Conservation (phyloP, 2,329 filamentous ascomycete species). For the Lachnum nothofagi region DNA sequence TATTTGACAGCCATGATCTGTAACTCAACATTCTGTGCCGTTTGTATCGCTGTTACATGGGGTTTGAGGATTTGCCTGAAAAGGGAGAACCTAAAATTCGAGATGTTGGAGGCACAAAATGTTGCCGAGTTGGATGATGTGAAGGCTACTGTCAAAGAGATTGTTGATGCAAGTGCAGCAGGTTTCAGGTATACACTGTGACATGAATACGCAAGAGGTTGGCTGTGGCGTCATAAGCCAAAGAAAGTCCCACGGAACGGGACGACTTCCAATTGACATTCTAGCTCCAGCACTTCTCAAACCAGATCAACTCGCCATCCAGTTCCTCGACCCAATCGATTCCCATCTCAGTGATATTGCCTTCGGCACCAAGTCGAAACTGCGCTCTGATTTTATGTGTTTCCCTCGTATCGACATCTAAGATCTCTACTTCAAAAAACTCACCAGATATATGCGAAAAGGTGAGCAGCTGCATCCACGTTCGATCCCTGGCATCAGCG, state of each 20-base stretch:
- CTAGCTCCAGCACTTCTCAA: background rate
- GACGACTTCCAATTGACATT: background rate
- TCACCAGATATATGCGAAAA: slow-evolving; percentile 16
- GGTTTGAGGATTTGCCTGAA: slow-evolving; percentile 9
- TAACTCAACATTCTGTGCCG: slow-evolving; percentile 12
- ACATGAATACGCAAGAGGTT: background rate
- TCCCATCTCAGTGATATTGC: slow-evolving; percentile 6
- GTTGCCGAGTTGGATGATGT: background rate
- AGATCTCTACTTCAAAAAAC: slow-evolving; percentile 15
- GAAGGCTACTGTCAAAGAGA: slow-evolving; percentile 7
- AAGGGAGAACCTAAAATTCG: slow-evolving; percentile 14
- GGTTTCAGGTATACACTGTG: slow-evolving; percentile 15
- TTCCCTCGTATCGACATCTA: slow-evolving; percentile 1
- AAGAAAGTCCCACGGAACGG: too few relatives aligned
- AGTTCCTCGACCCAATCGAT: slow-evolving; percentile 7
- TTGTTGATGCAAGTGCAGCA: slow-evolving; percentile 5
- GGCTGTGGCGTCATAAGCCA: background rate
- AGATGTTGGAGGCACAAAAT: slow-evolving; percentile 5
- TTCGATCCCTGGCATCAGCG: slow-evolving; percentile 13
- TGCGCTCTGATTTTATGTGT: slow-evolving; percentile 6
- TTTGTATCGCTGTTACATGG: slow-evolving; percentile 10
- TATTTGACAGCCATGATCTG: slow-evolving; percentile 16
- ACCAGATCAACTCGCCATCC: slow-evolving; percentile 11
- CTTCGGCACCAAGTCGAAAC: slow-evolving; percentile 13
- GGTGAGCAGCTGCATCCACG: slow-evolving; percentile 10